A percentile compares a stretch with the other conserved stretches of the same genome.
Conservation (phyloP, 176 grass and related monocot species). For the Pontederia crassipes region DNA sequence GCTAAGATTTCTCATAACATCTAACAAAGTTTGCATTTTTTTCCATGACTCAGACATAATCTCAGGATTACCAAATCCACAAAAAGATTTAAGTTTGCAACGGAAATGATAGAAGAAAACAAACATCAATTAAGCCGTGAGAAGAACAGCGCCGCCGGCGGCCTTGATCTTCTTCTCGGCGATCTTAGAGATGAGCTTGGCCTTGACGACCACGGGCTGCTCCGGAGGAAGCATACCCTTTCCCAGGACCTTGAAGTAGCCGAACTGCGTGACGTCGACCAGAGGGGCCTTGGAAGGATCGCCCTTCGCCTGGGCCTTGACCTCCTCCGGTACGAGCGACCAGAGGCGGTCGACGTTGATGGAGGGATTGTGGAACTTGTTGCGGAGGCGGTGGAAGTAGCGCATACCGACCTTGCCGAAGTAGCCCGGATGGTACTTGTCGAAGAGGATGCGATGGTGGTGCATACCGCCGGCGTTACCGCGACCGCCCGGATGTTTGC, state of each 20-base stretch:
- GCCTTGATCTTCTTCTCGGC: conserved; percentile 14
- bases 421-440: conserved; percentile 11
- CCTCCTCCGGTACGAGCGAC: not conserved
- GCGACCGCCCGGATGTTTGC: conserved; percentile 5
- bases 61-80: too few species aligned
- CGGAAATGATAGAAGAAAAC: too few species aligned
- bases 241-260: conserved; percentile 5
- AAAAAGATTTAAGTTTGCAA: too few species aligned
- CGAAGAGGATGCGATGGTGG: conserved; percentile 14
- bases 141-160: conserved; percentile 1
- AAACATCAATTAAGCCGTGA: conserved; percentile 1
- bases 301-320: not conserved
- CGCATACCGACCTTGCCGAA: conserved; percentile 7
- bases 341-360: conserved; percentile 5
- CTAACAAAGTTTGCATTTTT: too few species aligned
- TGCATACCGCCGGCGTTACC: conserved; percentile 9
- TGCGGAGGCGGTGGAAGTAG: conserved; percentile 7
- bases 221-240: not conserved
- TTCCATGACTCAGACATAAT: too few species aligned
- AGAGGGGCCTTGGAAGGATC: not conserved
- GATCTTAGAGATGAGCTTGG: conserved; percentile 1
- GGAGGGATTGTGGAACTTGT: conserved; percentile 10
- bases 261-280: conserved; percentile 7
- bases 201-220: conserved; percentile 3
- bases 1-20: too few species aligned